Evolutionary conservation across 2,329 filamentous ascomycete genomes (phyloP), one percentile per base, ranked within the genome.

Genomic region (Hypoxylon sp.): DNA sequence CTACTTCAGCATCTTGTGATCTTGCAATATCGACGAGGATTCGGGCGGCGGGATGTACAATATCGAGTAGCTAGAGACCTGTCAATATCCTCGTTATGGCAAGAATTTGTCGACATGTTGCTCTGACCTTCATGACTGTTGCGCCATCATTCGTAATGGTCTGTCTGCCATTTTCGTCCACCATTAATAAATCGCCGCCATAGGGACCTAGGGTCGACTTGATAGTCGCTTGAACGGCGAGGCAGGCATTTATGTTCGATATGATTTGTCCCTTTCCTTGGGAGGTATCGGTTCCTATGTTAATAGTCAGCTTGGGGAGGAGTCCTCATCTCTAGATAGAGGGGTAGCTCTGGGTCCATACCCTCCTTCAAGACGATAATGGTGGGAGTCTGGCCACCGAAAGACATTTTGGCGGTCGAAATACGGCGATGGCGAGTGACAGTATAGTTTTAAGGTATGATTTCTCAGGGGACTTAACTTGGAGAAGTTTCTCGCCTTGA

Each of bases 121-220:
- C 5, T 46, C 82, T 75, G 81, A 94, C 93, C 91, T 98, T 98
- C 96, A 99, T 99, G 69, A 98, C 96, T 55, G 96, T 99, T 53
- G 96, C 96, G 79, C 96, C 96, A 84, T 99, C 96, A 83, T 99
- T 99, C 76, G 96, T 99, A 80, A 99, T 98, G 61, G 96, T 99
- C 84, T 98, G 94, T 81, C 85, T 91, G 81, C 96, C 96, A 86
- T 98, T 98, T 81, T 90, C 91, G 82, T 98, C 96, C 63, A 98
- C 95, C 84, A 99, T 91, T 80, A 99, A 87, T 80, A 98, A 84
- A 84, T 99, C 96, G 78, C 96, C 96, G 80, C 96, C 96, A 83
- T 98, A 99, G 35, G 96, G 96, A 44, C 96, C 96, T 37, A 99
- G 87, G 19, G 96, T 99, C 77, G 92, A 93, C 85, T 97, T 97